Percentiles rank a stretch among this genome's conserved stretches.
Conservation (phyloP, 306 rosid genomes). For the Gillenia trifoliata region DNA sequence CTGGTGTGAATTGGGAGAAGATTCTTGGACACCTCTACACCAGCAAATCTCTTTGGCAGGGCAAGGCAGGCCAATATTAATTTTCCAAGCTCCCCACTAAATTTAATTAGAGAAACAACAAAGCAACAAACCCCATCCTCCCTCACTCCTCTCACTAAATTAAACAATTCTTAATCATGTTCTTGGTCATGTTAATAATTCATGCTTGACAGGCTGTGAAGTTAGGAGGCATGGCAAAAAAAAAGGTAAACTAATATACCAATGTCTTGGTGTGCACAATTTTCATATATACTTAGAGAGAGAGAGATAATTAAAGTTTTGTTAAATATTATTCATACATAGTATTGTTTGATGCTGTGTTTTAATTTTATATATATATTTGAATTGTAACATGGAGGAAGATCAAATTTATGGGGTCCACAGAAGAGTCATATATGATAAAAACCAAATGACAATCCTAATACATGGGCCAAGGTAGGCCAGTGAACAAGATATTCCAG, state of each 20-base stretch:
- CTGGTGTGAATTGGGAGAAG: slow-evolving; percentile 36
- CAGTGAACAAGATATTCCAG: slow-evolving; percentile 85
- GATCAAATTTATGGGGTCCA: slow-evolving; percentile 44
- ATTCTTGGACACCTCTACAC: slow-evolving; percentile 47
- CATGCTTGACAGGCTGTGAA: slow-evolving; percentile 85
- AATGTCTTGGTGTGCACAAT: slow-evolving; percentile 41
- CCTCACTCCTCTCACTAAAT: slow-evolving; percentile 7
- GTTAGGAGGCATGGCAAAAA: slow-evolving; percentile 38
- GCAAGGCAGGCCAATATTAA: slow-evolving; percentile 32
- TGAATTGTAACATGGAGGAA: slow-evolving; percentile 29
- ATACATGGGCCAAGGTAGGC: slow-evolving; percentile 58
- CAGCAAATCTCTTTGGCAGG: slow-evolving; percentile 48
- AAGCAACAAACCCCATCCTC: slow-evolving; percentile 23
- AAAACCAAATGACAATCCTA: slow-evolving; percentile 32
- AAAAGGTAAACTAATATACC: slow-evolving; percentile 29
- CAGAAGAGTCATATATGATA: slow-evolving; percentile 19
- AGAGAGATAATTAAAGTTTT: background rate
- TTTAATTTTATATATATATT: background rate
- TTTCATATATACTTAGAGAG: slow-evolving; percentile 2
- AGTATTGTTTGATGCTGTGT: background rate
- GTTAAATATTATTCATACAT: background rate
- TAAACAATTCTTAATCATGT: slow-evolving; percentile 31
- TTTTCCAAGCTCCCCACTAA: background rate
- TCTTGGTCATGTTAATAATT: slow-evolving; percentile 51
- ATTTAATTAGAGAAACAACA: slow-evolving; percentile 36